A percentile compares a stretch with the other conserved stretches of the same genome.
Evolutionary conservation across 305 asterid genomes (phyloP).

Genomic region (Euphrasia arctica): DNA sequence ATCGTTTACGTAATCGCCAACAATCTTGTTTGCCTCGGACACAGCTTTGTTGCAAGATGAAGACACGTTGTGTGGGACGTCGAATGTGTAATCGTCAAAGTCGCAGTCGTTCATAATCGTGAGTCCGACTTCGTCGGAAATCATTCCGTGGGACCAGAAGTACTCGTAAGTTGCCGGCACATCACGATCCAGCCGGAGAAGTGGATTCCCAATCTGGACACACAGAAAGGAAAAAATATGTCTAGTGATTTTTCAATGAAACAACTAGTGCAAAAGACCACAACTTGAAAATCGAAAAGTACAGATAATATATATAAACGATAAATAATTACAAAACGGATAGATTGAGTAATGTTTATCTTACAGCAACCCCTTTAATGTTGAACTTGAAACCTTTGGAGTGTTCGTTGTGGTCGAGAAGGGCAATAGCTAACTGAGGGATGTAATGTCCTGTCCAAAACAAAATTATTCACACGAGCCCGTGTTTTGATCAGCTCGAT

Average conservation of each 20-base stretch:
- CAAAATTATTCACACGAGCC: not conserved
- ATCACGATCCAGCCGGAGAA: conserved; percentile 84
- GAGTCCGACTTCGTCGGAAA: conserved; percentile 83
- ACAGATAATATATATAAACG: not conserved
- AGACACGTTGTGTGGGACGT: conserved; percentile 73
- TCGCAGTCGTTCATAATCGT: conserved; percentile 76
- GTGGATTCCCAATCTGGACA: conserved; percentile 92
- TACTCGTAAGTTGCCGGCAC: conserved; percentile 78
- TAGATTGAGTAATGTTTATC: conserved; percentile 26
- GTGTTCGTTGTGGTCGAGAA: conserved; percentile 70
- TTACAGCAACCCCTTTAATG: conserved; percentile 90
- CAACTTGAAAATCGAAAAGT: not conserved
- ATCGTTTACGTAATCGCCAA: conserved; percentile 62
- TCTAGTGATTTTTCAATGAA: not conserved
- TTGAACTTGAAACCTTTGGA: conserved; percentile 75
- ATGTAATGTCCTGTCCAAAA: conserved; percentile 72
- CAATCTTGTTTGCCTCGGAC: conserved; percentile 55
- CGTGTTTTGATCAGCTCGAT: too few species aligned
- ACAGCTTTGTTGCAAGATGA: conserved; percentile 58
- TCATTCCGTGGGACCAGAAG: conserved; percentile 98
- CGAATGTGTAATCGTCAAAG: conserved; percentile 75
- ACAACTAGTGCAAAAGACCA: not conserved
- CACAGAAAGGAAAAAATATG: too few species aligned
- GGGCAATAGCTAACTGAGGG: conserved; percentile 82
- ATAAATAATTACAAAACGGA: not conserved